Conservation (phyloP, 768 basidiomycete species). For the Solioccasus polychromus region DNA sequence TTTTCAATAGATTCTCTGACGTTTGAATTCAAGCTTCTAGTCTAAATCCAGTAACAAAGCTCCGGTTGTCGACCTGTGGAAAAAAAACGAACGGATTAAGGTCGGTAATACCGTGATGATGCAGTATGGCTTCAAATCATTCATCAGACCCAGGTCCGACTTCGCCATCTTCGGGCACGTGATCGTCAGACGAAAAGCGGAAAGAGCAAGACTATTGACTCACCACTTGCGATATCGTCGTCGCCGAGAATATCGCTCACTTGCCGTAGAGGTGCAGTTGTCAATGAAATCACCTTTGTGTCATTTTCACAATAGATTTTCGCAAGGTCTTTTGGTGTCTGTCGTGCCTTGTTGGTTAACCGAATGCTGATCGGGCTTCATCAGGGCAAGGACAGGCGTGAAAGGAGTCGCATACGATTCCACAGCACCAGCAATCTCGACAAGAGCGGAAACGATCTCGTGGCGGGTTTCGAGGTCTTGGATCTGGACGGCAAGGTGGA, state of each 20-base stretch:
- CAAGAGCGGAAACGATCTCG: conserved; percentile 22
- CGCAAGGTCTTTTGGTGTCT: conserved; percentile 25
- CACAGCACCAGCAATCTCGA: conserved; percentile 21
- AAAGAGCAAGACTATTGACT: background rate
- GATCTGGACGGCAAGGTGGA: conserved; percentile 27
- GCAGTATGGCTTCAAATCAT: too few relatives aligned
- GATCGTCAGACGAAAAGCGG: background rate
- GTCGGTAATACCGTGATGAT: too few relatives aligned
- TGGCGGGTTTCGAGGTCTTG: conserved; percentile 10
- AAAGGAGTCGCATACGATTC: conserved; percentile 20
- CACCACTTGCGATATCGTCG: conserved; percentile 21
- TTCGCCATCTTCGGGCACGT: conserved; percentile 5
- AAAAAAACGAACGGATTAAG: too few relatives aligned
- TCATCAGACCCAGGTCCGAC: background rate
- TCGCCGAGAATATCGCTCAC: conserved; percentile 6
- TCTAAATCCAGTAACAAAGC: too few relatives aligned
- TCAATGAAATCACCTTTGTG: conserved; percentile 14
- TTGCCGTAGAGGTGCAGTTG: conserved; percentile 18
- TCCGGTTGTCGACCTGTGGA: too few relatives aligned
- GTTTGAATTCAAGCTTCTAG: too few relatives aligned
- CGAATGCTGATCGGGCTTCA: conserved; percentile 15
- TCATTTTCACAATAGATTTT: conserved; percentile 20
- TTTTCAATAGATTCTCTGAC: too few relatives aligned
- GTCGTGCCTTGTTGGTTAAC: conserved; percentile 24
- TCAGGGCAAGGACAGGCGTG: background rate